Evolutionary conservation across 352 stramenopile genomes (phyloP), one percentile per base, ranked within the genome.

Genomic region (Phytophthora boehmeriae): DNA sequence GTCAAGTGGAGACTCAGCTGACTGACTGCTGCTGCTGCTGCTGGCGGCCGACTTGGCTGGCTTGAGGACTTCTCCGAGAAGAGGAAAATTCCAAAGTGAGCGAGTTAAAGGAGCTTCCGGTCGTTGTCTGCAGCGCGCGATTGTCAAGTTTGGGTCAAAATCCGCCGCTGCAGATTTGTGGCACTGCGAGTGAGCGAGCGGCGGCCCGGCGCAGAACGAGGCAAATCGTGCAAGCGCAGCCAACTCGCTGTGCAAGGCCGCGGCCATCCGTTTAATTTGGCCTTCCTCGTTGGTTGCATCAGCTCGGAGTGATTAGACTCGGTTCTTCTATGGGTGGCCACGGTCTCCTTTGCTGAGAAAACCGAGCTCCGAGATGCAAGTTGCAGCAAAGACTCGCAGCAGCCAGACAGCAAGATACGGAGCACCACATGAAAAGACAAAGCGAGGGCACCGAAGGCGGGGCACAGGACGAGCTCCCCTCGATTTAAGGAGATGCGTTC

Each of bases 41-140:
- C 38, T 54, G 59, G 3, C 58, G 19, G 35, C 2, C 19, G 35
- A 13, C 35, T 42, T n/a, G n/a, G n/a, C n/a, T 30, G 25, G 25
- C 25, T 30, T 30, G 25, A 16, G 38, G 45, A 49, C 43, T 44
- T 73, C 54, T 43, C 35, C 27, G 23, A 51, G 22, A 59, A 39
- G 53, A 59, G 39, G 65, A 63, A 60, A 73, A 70, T 63, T 66
- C 36, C 25, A 70, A 50, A 73, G 50, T 73, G 66, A 67, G 53
- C 16, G 19, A 58, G 53, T 56, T 63, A 68, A 68, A 63, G n/a
- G 30, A 34, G 38, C 38, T 16, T 44, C 25, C 25, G n/a, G n/a
- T n/a, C n/a, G 25, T 30, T 6, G 25, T 6, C 19, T 44, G 11
- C 13, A 52, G 28, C 59, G 50, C 44, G 45, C 44, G n/a, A 43